These are phyloP conservation scores for Boehmeria nivea DNA, from an alignment of 306 rosid species.

Conservation along the genomic window DNA sequence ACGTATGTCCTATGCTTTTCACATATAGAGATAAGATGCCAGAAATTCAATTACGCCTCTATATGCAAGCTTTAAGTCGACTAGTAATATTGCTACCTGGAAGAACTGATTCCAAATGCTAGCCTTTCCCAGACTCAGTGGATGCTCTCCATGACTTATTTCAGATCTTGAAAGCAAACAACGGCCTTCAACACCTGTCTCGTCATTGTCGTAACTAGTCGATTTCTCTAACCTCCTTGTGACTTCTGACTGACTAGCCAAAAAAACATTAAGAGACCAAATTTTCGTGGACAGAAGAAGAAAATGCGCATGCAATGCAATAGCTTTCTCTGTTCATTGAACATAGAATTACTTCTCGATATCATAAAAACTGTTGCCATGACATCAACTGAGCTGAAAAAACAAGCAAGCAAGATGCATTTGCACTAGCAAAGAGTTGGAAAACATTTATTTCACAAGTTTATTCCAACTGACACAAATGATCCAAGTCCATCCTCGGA, in stretches of 20 bases:
- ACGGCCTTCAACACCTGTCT: slow-evolving; percentile 39
- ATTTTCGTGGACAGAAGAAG: slow-evolving; percentile 23
- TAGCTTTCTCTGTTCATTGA: not conserved
- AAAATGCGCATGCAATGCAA: slow-evolving; percentile 8
- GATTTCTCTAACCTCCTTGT: slow-evolving; percentile 71
- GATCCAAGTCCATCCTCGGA: too few species aligned
- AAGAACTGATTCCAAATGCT: slow-evolving; percentile 97
- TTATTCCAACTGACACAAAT: not conserved
- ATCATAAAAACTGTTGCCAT: not conserved
- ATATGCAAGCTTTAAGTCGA: not conserved
- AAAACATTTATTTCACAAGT: not conserved
- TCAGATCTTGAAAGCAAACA: slow-evolving; percentile 83
- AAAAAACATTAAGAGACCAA: slow-evolving; percentile 69
- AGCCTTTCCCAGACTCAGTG: slow-evolving; percentile 92
- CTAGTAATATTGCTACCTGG: slow-evolving; percentile 65
- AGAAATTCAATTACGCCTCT: not conserved
- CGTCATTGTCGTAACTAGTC: slow-evolving; percentile 49
- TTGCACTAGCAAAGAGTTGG: not conserved
- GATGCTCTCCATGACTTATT: slow-evolving; percentile 91
- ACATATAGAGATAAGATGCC: not conserved
- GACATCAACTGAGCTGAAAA: not conserved
- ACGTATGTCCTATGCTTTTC: not conserved
- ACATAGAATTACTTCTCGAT: not conserved
- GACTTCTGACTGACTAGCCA: slow-evolving; percentile 99
- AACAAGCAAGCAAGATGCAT: slow-evolving; percentile 1